Percentiles rank a stretch among this genome's conserved stretches.
Evolutionary conservation across 805 yeast genomes (phyloP).

Genomic region (Myxozyma monticola): DNA sequence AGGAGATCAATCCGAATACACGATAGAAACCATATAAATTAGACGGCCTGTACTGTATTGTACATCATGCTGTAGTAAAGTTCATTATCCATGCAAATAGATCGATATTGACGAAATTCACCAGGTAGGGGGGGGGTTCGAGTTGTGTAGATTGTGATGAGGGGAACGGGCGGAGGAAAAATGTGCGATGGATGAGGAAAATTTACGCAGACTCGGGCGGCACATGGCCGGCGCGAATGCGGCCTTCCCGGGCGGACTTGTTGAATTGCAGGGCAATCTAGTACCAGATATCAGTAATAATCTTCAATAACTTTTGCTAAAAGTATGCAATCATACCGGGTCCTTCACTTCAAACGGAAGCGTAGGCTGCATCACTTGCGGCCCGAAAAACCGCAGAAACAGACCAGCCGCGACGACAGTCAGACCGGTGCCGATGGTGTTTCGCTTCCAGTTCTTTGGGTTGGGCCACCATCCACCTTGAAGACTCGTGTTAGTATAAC

Average conservation of each 20-base stretch:
- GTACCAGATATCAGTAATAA: neutral
- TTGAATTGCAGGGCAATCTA: slow-evolving; percentile 14
- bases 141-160: neutral
- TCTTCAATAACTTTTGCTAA: neutral
- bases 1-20: too few species aligned
- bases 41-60: too few species aligned
- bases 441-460: slow-evolving; percentile 52
- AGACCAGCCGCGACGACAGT: slow-evolving; percentile 28
- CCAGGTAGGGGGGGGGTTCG: neutral
- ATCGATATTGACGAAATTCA: neutral
- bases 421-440: slow-evolving; percentile 45
- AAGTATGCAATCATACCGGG: neutral
- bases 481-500: neutral
- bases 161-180: neutral
- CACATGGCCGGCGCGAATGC: slow-evolving; percentile 7
- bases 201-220: neutral
- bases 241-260: slow-evolving; percentile 15
- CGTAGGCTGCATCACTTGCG: slow-evolving; percentile 9
- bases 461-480: slow-evolving; percentile 58
- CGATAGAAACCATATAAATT: too few species aligned
- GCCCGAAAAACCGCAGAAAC: slow-evolving; percentile 14
- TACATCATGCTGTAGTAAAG: neutral
- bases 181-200: neutral
- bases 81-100: neutral
- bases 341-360: slow-evolving; percentile 1